phyloP scores from a whole-genome alignment of 2,329 filamentous ascomycete species.

The Fusarium devonianum region DNA sequence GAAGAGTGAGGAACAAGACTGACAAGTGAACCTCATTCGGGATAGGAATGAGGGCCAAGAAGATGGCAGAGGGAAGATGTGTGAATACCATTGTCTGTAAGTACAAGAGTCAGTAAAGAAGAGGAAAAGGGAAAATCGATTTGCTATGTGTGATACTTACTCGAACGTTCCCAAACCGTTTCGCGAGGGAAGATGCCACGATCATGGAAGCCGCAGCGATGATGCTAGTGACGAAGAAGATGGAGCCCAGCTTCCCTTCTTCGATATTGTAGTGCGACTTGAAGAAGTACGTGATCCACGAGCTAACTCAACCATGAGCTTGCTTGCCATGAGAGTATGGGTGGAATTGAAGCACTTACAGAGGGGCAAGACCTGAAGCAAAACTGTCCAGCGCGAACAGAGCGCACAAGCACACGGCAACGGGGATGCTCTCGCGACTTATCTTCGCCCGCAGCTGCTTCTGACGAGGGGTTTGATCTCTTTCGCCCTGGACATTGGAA shows the following conservation, averaged over 20 bases:
- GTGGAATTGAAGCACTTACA: constrained; percentile 53
- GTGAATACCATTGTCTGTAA: constrained; percentile 77
- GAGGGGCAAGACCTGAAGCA: constrained; percentile 72
- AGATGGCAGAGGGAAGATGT: constrained; percentile 72
- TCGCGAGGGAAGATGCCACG: constrained; percentile 61
- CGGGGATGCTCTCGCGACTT: constrained; percentile 59
- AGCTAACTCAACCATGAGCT: constrained; percentile 49
- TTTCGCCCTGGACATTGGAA: fast-evolving
- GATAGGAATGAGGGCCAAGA: constrained; percentile 68
- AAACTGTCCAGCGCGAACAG: constrained; percentile 74
- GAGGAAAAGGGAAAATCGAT: not conserved
- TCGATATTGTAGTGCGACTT: constrained; percentile 56
- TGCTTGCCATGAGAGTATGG: fast-evolving
- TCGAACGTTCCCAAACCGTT: constrained; percentile 68
- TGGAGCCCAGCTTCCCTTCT: constrained; percentile 58
- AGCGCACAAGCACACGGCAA: constrained; percentile 68
- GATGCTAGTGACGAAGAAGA: constrained; percentile 63
- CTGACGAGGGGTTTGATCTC: not conserved
- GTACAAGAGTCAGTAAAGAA: not conserved
- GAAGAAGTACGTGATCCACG: constrained; percentile 67
- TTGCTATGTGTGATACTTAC: constrained; percentile 50
- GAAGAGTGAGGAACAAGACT: constrained; percentile 66
- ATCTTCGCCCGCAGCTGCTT: constrained; percentile 61
- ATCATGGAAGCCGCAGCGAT: constrained; percentile 61
- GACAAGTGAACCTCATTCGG: constrained; percentile 61